phyloP scores from a whole-genome alignment of 768 basidiomycete species.

The Porphyrellus cyaneotinctus region DNA sequence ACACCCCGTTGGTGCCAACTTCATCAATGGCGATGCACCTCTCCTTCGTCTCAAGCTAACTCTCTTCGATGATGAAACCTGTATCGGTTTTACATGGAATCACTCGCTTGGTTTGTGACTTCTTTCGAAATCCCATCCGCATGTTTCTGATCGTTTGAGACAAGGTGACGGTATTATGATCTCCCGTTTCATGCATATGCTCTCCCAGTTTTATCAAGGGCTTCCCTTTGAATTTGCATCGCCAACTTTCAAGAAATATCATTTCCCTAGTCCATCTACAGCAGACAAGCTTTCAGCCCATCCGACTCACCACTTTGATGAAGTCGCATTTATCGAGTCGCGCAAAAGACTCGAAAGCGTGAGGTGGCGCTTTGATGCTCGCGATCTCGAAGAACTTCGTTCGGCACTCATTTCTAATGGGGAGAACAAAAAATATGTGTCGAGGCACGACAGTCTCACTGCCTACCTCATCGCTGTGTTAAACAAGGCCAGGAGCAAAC shows the following conservation, averaged over 20 bases:
- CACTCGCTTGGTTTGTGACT: slow-evolving; percentile 29
- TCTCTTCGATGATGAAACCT: slow-evolving; percentile 23
- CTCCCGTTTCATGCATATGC: slow-evolving; percentile 27
- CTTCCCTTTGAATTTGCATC: not conserved
- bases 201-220: slow-evolving; percentile 31
- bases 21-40: slow-evolving; percentile 18
- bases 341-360: slow-evolving; percentile 11
- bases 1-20: slow-evolving; percentile 9
- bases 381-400: slow-evolving; percentile 15
- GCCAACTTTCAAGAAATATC: slow-evolving; percentile 26
- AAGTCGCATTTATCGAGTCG: not conserved
- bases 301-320: slow-evolving; percentile 11
- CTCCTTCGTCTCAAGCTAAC: slow-evolving; percentile 29
- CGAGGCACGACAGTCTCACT: slow-evolving; percentile 28
- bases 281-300: slow-evolving; percentile 13
- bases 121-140: not conserved
- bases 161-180: slow-evolving; percentile 30
- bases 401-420: slow-evolving; percentile 1
- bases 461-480: no score
- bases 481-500: slow-evolving; percentile 6
- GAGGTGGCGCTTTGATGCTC: slow-evolving; percentile 11
- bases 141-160: not conserved
- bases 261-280: slow-evolving; percentile 17
- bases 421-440: not conserved
- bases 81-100: no score